Base-by-base conservation (phyloP, 192 early-diverging fungal genomes). In the Linnemannia schmuckeri region DNA sequence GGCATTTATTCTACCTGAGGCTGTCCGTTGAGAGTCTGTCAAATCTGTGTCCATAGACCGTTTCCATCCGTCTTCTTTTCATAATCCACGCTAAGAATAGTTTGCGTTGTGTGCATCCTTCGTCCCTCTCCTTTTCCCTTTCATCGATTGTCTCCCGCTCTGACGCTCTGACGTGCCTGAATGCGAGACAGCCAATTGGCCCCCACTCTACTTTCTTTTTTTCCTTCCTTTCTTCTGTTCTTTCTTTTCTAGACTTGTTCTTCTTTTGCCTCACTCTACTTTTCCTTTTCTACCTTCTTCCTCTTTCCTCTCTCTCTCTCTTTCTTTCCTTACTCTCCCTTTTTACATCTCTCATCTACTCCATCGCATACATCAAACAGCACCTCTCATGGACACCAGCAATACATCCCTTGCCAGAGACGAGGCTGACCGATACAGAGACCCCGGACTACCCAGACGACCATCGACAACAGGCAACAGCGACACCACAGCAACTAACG, bases 401-500 rank as follows among this genome's bases (percentile, higher is more conserved):
- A 57, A 61, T 5, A 20, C 70, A 66, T 66, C 69, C 38, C 37
- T 74, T 6, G 46, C 66, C 22, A 76, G 33, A 40, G 73, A 84
- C 61, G 82, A 84, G 46, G 79, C 77, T 35, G 55, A 75, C 73
- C 82, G 77, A 52, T 84, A 84, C 66, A 57, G 76, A 63, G 76
- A 70, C 63, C 22, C 42, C 9, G 27, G 35, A 74, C 78, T 46
- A 18, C 71, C 18, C 22, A 80, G 41, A n/a, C 42, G 33, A 78
- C 37, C 54, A 68, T 20, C 44, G 15, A 41, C 52, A 24, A 72
- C 38, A 61, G n/a, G 4, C 77, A 18, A 47, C 54, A 61, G 33
- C 38, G 57, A 75, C 61, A 38, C 40, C 9, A 33, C 33, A 38
- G 37, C 61, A 47, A 52, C 22, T 46, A 80, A 68, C 27, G 57